phyloP scores from a whole-genome alignment of 1,139 yeast genomes.

The Candida pseudocylindracea region DNA sequence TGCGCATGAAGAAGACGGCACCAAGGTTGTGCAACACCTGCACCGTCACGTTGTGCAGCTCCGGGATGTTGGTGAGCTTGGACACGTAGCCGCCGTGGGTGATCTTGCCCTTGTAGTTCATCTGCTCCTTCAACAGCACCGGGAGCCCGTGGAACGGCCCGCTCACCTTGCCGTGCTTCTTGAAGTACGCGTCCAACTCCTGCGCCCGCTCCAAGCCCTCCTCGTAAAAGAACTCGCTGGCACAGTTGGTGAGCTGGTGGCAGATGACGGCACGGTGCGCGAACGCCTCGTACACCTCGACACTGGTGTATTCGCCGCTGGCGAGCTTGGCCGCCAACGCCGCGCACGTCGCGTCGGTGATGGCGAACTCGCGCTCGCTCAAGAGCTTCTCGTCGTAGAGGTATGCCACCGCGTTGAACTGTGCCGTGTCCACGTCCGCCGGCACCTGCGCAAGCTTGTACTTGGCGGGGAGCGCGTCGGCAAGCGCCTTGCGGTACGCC shows the following conservation, averaged over 20 bases:
- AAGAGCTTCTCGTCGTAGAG: slow-evolving; percentile 19
- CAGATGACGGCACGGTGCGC: slow-evolving; percentile 34
- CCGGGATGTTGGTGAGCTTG: slow-evolving; percentile 22
- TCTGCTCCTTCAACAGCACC: slow-evolving; percentile 56
- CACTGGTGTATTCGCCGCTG: slow-evolving; percentile 16
- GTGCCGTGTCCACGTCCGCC: slow-evolving; percentile 13
- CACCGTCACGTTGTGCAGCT: slow-evolving; percentile 25
- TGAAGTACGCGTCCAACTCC: slow-evolving; percentile 26
- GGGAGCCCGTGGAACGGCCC: slow-evolving; percentile 73
- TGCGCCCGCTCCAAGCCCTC: slow-evolving; percentile 33
- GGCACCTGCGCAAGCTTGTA: slow-evolving; percentile 16
- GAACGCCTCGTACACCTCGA: slow-evolving; percentile 26
- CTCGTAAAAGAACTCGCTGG: slow-evolving; percentile 32
- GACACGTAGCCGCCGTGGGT: slow-evolving; percentile 47
- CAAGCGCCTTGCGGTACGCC: too few species aligned
- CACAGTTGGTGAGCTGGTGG: slow-evolving; percentile 39
- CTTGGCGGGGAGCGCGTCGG: too few species aligned
- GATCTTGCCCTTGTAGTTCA: slow-evolving; percentile 29
- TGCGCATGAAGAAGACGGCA: slow-evolving; percentile 33
- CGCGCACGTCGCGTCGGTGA: slow-evolving; percentile 21
- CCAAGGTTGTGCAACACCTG: slow-evolving; percentile 37
- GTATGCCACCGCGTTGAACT: slow-evolving; percentile 23
- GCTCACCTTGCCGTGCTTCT: slow-evolving; percentile 29
- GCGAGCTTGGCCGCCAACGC: slow-evolving; percentile 15
- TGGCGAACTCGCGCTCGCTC: slow-evolving; percentile 18